Conservation (phyloP, 768 basidiomycete genomes). For the Termitomyces sp. region DNA sequence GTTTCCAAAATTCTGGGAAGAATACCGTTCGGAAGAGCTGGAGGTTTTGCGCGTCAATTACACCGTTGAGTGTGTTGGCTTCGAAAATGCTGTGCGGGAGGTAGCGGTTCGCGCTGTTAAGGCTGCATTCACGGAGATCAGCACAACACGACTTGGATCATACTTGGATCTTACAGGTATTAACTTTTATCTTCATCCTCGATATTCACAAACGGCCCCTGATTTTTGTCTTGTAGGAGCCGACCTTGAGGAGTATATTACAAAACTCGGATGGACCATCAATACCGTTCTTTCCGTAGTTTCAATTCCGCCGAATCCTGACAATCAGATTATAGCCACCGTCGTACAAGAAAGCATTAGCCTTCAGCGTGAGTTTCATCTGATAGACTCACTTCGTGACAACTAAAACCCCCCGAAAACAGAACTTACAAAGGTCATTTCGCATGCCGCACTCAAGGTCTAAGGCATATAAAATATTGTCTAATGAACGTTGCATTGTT, state of each 20-base stretch:
- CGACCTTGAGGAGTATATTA: slow-evolving; percentile 54
- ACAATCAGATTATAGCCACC: slow-evolving; percentile 84
- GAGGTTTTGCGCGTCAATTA: slow-evolving; percentile 80
- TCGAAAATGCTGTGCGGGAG: slow-evolving; percentile 76
- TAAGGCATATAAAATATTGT: slow-evolving; percentile 47
- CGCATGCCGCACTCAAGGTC: slow-evolving; percentile 55
- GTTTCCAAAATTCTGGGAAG: slow-evolving; percentile 82
- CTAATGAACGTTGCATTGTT: not conserved
- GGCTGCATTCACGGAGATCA: slow-evolving; percentile 74
- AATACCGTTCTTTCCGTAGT: slow-evolving; percentile 53
- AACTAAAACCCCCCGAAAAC: slow-evolving; percentile 8
- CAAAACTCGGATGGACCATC: slow-evolving; percentile 61
- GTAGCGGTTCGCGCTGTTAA: slow-evolving; percentile 74
- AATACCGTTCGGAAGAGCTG: slow-evolving; percentile 65
- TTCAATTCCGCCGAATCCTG: slow-evolving; percentile 71
- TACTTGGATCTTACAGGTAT: slow-evolving; percentile 67
- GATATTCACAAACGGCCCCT: not conserved
- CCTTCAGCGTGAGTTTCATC: slow-evolving; percentile 59
- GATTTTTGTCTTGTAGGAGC: slow-evolving; percentile 30
- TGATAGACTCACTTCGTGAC: not conserved
- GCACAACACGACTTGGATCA: slow-evolving; percentile 55
- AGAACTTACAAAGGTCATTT: slow-evolving; percentile 76
- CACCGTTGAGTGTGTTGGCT: slow-evolving; percentile 77
- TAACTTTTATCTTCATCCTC: not conserved
- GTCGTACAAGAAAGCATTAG: slow-evolving; percentile 81